These are phyloP conservation scores for Amphibolis antarctica DNA, from an alignment of 106 monocot genomes.

Conservation along the genomic window DNA sequence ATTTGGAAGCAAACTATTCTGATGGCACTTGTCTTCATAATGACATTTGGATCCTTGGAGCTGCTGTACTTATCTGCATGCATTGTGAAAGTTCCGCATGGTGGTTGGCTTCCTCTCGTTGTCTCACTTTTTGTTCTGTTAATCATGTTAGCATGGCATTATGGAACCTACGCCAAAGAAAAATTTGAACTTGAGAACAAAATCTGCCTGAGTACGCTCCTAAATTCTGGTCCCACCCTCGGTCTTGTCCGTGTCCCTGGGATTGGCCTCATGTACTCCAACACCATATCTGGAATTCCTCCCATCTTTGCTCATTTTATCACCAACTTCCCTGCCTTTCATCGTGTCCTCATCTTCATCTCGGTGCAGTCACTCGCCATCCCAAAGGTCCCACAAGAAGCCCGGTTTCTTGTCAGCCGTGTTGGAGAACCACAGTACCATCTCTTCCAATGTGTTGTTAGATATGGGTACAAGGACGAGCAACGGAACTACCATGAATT, in stretches of 20 bases:
- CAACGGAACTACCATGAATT: slow-evolving; percentile 30
- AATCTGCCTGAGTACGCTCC: slow-evolving; percentile 35
- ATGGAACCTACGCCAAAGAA: slow-evolving; percentile 54
- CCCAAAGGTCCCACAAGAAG: slow-evolving; percentile 34
- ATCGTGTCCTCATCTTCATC: slow-evolving; percentile 52
- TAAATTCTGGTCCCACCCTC: slow-evolving; percentile 29
- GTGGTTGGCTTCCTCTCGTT: slow-evolving; percentile 67
- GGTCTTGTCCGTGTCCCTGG: slow-evolving; percentile 66
- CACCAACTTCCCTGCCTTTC: slow-evolving; percentile 73
- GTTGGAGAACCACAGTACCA: slow-evolving; percentile 31
- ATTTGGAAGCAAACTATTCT: slow-evolving; percentile 47
- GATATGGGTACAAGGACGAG: slow-evolving; percentile 65
- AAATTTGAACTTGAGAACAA: slow-evolving; percentile 55
- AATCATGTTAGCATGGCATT: slow-evolving; percentile 53
- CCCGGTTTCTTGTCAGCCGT: slow-evolving; percentile 42
- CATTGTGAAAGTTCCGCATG: slow-evolving; percentile 44
- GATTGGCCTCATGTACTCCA: slow-evolving; percentile 45
- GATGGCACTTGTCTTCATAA: slow-evolving; percentile 25
- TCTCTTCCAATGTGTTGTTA: slow-evolving; percentile 42
- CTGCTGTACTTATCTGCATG: slow-evolving; percentile 65
- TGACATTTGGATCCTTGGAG: slow-evolving; percentile 59
- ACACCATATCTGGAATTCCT: slow-evolving; percentile 28
- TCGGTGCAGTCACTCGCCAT: slow-evolving; percentile 31
- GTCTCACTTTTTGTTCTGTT: slow-evolving; percentile 36
- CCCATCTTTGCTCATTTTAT: slow-evolving; percentile 76